phyloP scores from a whole-genome alignment of 106 monocot species.

The Ottelia alismoides region DNA sequence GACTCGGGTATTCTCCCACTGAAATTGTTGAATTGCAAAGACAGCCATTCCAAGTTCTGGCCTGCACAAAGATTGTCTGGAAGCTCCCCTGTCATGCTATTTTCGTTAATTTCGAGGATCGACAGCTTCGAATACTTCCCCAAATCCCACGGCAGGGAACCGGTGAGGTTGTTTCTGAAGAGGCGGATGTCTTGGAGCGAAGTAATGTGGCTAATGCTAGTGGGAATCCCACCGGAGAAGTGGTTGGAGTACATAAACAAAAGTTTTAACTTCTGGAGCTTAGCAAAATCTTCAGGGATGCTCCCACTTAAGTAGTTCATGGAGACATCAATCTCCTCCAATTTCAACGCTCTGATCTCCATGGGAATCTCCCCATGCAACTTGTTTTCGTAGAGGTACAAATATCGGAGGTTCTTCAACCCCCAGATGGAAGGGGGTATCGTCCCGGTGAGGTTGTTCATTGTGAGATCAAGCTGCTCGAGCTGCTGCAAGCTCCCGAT shows the following conservation, averaged over 20 bases:
- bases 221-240: slow-evolving; percentile 14
- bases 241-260: slow-evolving; percentile 12
- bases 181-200: slow-evolving; percentile 4
- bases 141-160: slow-evolving; percentile 6
- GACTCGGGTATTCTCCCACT: slow-evolving; percentile 31
- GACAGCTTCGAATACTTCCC: slow-evolving; percentile 11
- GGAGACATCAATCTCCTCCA: slow-evolving; percentile 10
- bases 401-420: neutral
- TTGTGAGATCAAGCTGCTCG: neutral
- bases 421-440: neutral
- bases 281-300: slow-evolving; percentile 7
- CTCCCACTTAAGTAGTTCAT: slow-evolving; percentile 3
- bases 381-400: slow-evolving; percentile 14
- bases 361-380: slow-evolving; percentile 26
- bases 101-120: slow-evolving; percentile 37
- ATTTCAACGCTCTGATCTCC: neutral
- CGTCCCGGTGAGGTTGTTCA: slow-evolving; percentile 1
- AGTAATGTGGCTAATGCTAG: slow-evolving; percentile 1
- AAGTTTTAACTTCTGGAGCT: slow-evolving; percentile 1
- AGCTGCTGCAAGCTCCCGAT: neutral
- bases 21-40: slow-evolving; percentile 31
- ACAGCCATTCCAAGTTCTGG: slow-evolving; percentile 6
- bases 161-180: slow-evolving; percentile 17
- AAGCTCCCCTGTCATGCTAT: slow-evolving; percentile 37
- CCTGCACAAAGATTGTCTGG: slow-evolving; percentile 31